Conservation (phyloP, 768 basidiomycete species). For the Boletellus emodensis region DNA sequence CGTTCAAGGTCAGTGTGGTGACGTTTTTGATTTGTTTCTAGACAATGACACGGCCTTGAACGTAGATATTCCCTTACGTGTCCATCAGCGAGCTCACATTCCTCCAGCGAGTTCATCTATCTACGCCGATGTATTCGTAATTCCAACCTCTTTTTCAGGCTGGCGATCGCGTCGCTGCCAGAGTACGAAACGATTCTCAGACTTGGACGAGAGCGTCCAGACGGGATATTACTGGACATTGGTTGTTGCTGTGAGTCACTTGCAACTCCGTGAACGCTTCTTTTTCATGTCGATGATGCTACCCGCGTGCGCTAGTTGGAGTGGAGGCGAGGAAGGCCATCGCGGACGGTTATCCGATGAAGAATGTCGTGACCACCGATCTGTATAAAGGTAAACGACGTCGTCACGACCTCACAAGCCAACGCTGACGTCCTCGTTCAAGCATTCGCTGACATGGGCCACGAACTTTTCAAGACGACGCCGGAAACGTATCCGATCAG, state of each 20-base stretch:
- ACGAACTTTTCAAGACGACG: slow-evolving; percentile 56
- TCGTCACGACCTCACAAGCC: background rate
- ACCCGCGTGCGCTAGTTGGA: slow-evolving; percentile 12
- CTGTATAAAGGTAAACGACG: slow-evolving; percentile 31
- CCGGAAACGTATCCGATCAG: slow-evolving; percentile 46
- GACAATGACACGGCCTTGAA: background rate
- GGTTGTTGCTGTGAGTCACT: slow-evolving; percentile 41
- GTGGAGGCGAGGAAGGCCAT: slow-evolving; percentile 38
- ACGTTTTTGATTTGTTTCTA: background rate
- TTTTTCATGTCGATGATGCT: background rate
- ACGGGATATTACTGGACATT: slow-evolving; percentile 41
- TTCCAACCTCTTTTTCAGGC: slow-evolving; percentile 1
- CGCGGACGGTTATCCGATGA: slow-evolving; percentile 40
- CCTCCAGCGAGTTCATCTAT: slow-evolving; percentile 11
- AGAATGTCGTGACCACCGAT: slow-evolving; percentile 39
- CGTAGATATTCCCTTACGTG: slow-evolving; percentile 25
- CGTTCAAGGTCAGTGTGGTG: slow-evolving; percentile 23
- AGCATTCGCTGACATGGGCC: slow-evolving; percentile 60
- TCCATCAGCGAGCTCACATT: slow-evolving; percentile 28
- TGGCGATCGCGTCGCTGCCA: slow-evolving; percentile 9
- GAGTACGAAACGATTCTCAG: slow-evolving; percentile 29
- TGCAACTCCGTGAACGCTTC: background rate
- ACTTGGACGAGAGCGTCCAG: slow-evolving; percentile 34
- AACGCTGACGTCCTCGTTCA: background rate
- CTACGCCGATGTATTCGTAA: background rate